Evolutionary conservation across 495 filamentous ascomycete species (phyloP).

Genomic region (Chaetomium cochliodes): DNA sequence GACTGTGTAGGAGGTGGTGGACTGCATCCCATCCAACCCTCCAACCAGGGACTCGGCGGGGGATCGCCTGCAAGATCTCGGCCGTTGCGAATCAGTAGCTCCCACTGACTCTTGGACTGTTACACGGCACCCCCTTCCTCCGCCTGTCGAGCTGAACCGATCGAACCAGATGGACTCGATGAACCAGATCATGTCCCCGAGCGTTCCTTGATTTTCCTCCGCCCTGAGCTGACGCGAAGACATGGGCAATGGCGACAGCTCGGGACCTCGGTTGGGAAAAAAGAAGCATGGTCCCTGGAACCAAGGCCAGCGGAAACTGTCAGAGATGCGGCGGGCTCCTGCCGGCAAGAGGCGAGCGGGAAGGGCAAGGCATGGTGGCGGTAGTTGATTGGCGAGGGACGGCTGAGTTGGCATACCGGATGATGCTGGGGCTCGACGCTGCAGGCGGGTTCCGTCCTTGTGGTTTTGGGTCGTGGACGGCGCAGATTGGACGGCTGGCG

Average conservation of each 20-base stretch:
- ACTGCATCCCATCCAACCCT: background rate
- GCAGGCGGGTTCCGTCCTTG: constrained; percentile 28
- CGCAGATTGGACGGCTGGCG: constrained; percentile 31
- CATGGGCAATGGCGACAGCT: constrained; percentile 5
- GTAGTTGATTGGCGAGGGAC: constrained; percentile 29
- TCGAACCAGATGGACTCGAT: background rate
- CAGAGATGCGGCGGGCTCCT: background rate
- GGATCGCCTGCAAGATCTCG: constrained; percentile 17
- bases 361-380: constrained; percentile 29
- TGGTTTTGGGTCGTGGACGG: constrained; percentile 36
- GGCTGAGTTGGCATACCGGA: constrained; percentile 34
- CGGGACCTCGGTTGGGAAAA: background rate
- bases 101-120: background rate
- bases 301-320: constrained; percentile 2
- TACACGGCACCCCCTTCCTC: background rate
- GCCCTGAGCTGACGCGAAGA: background rate
- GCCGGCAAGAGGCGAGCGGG: constrained; percentile 20
- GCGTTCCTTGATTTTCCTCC: background rate
- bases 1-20: background rate
- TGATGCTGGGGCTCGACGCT: constrained; percentile 28
- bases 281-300: background rate
- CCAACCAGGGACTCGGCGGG: background rate
- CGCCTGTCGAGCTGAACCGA: background rate
- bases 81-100: constrained; percentile 14
- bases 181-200: background rate